Evolutionary conservation across 805 yeast genomes (phyloP).

Genomic region (Myxozyma neglecta): DNA sequence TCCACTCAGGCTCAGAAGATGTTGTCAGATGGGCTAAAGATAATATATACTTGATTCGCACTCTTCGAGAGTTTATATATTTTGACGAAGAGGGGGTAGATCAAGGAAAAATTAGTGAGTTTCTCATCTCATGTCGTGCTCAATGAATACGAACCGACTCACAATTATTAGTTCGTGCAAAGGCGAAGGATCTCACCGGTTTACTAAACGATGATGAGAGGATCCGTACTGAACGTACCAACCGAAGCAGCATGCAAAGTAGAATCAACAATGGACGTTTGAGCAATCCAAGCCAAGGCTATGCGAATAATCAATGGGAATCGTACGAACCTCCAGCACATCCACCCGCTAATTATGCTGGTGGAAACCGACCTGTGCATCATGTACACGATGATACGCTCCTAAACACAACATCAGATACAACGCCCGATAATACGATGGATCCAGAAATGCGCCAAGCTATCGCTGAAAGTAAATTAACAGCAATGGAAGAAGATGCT

Average conservation of each 20-base stretch:
- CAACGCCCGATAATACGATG: conserved; percentile 36
- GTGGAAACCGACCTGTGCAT: conserved; percentile 1
- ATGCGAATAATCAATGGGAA: too few species aligned
- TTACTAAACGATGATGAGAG: conserved; percentile 79
- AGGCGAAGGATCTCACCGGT: conserved; percentile 82
- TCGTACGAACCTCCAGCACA: too few species aligned
- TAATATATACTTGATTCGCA: conserved; percentile 81
- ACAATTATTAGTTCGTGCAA: conserved; percentile 54
- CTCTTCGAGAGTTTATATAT: conserved; percentile 84
- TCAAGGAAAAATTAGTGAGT: conserved; percentile 69
- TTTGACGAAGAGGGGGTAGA: conserved; percentile 75
- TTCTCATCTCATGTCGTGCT: background rate
- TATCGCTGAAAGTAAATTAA: conserved; percentile 70
- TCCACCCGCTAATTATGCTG: too few species aligned
- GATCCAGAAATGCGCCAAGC: conserved; percentile 76
- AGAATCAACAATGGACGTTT: conserved; percentile 7
- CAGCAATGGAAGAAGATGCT: conserved; percentile 78
- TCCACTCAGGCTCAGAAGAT: conserved; percentile 80
- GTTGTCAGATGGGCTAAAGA: conserved; percentile 91
- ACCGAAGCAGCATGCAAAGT: conserved; percentile 36
- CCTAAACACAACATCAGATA: background rate
- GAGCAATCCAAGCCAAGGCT: background rate
- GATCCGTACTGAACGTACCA: conserved; percentile 64
- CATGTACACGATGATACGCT: background rate
- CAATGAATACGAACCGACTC: background rate